phyloP scores from a whole-genome alignment of 148 eudicot species.

The Spergularia marina region DNA sequence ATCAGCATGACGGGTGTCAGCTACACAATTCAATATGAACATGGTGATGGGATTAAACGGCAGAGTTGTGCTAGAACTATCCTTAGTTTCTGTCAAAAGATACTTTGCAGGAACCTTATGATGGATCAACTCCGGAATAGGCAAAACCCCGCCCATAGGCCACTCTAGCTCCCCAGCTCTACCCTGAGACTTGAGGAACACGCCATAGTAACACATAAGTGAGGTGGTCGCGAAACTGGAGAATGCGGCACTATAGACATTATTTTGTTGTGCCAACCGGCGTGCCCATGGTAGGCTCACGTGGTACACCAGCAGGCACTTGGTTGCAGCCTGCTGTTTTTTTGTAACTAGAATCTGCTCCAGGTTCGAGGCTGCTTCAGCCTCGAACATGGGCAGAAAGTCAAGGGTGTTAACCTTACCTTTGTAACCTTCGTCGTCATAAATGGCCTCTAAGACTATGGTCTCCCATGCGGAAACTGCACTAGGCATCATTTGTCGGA shows the following conservation, averaged over 20 bases:
- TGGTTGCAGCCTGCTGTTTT: constrained; percentile 26
- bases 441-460: constrained; percentile 38
- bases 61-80: constrained; percentile 26
- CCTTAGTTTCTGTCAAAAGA: background rate
- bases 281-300: constrained; percentile 45
- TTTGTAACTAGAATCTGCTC: constrained; percentile 22
- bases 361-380: constrained; percentile 15
- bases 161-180: constrained; percentile 24
- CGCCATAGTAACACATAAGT: constrained; percentile 35
- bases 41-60: constrained; percentile 12
- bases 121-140: constrained; percentile 31
- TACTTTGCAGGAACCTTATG: constrained; percentile 24
- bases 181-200: constrained; percentile 28
- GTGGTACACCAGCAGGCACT: constrained; percentile 37
- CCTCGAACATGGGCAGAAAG: background rate
- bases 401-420: background rate
- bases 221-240: constrained; percentile 36
- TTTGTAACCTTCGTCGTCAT: constrained; percentile 24
- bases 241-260: constrained; percentile 39
- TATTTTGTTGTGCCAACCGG: constrained; percentile 32
- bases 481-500: constrained; percentile 8
- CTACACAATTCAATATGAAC: constrained; percentile 23
- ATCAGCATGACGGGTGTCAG: constrained; percentile 20
- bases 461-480: constrained; percentile 17
- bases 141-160: constrained; percentile 35